Evolutionary conservation across 2,329 filamentous ascomycete genomes (phyloP).

Genomic region (Aureobasidium sp.): DNA sequence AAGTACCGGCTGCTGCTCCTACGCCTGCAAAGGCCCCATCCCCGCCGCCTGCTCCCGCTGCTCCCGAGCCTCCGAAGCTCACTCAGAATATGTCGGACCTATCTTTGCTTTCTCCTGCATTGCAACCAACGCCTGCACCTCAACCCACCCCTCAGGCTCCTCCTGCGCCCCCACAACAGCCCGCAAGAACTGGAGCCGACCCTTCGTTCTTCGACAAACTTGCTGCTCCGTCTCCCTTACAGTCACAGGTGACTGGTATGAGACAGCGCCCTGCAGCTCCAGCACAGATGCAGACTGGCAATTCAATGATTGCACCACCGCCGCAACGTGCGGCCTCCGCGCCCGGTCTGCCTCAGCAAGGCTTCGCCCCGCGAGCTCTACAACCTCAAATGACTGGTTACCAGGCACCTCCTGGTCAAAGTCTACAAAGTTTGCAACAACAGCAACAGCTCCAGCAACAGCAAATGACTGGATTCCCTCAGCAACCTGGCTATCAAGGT

Average conservation of each 20-base stretch:
- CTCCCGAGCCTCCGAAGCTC: slow-evolving; percentile 44
- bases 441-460: slow-evolving; percentile 29
- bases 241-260: slow-evolving; percentile 32
- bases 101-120: slow-evolving; percentile 53
- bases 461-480: slow-evolving; percentile 34
- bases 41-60: slow-evolving; percentile 32
- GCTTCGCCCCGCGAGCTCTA: slow-evolving; percentile 66
- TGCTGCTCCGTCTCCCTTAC: slow-evolving; percentile 27
- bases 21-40: slow-evolving; percentile 22
- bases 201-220: slow-evolving; percentile 47
- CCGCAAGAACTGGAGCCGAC: slow-evolving; percentile 28
- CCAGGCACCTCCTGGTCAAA: slow-evolving; percentile 60
- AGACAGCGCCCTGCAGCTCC: slow-evolving; percentile 17
- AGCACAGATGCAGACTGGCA: slow-evolving; percentile 26
- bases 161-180: slow-evolving; percentile 36
- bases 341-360: slow-evolving; percentile 57
- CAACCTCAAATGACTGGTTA: slow-evolving; percentile 80
- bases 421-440: slow-evolving; percentile 58
- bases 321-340: slow-evolving; percentile 79
- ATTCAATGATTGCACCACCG: slow-evolving; percentile 66
- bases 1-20: slow-evolving; percentile 33
- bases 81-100: slow-evolving; percentile 65
- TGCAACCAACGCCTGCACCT: slow-evolving; percentile 49
- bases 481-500: slow-evolving; percentile 30
- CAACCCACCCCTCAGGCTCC: slow-evolving; percentile 33